These are phyloP conservation scores for Elongisporangium prolatum DNA, from an alignment of 352 stramenopile species.

Conservation along the genomic window DNA sequence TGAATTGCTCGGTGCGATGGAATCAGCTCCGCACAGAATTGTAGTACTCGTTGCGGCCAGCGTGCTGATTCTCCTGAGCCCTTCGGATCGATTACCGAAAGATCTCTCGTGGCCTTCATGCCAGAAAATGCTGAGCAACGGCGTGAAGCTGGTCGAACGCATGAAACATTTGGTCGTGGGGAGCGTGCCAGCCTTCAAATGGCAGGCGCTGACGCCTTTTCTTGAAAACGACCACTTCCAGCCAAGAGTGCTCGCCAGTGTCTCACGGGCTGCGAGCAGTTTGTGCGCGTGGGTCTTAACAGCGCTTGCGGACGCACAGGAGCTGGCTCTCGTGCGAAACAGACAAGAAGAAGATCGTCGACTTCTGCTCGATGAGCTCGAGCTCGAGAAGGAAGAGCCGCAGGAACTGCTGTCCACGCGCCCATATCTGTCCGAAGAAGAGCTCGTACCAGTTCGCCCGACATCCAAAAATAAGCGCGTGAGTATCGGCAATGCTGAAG, in stretches of 20 bases:
- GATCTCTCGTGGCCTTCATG: slow-evolving; percentile 64
- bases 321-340: slow-evolving; percentile 24
- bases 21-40: slow-evolving; percentile 50
- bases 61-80: slow-evolving; percentile 68
- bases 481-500: slow-evolving; percentile 55
- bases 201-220: slow-evolving; percentile 66
- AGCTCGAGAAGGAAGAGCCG: slow-evolving; percentile 38
- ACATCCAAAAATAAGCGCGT: slow-evolving; percentile 44
- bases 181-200: slow-evolving; percentile 57
- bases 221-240: slow-evolving; percentile 70
- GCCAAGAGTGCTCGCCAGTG: slow-evolving; percentile 48
- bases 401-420: slow-evolving; percentile 5
- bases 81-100: slow-evolving; percentile 62
- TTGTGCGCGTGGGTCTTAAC: slow-evolving; percentile 68
- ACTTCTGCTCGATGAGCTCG: slow-evolving; percentile 50
- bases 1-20: slow-evolving; percentile 35
- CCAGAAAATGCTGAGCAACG: slow-evolving; percentile 57
- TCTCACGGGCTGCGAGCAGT: slow-evolving; percentile 40
- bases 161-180: slow-evolving; percentile 34
- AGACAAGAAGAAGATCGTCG: slow-evolving; percentile 41
- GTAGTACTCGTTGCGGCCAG: slow-evolving; percentile 53
- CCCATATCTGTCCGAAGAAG: slow-evolving; percentile 6
- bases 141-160: slow-evolving; percentile 40
- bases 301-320: slow-evolving; percentile 28
- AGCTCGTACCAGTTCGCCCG: slow-evolving; percentile 7